These are phyloP conservation scores for Gastroboletus turbinatus DNA, from an alignment of 1,284 basidiomycete genomes.

Conservation along the genomic window DNA sequence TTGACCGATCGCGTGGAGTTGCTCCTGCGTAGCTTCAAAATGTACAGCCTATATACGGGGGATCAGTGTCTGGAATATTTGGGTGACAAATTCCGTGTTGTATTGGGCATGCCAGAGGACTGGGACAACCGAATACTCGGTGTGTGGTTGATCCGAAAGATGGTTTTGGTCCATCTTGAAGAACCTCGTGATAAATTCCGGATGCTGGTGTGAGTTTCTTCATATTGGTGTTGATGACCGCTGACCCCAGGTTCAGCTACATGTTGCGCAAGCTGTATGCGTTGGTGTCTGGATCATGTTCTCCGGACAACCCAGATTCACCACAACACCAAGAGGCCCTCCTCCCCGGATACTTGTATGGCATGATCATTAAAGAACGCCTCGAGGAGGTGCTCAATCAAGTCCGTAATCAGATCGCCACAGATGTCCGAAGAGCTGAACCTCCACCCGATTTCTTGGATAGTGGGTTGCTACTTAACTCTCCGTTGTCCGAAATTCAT, in stretches of 20 bases:
- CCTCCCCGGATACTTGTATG: constrained; percentile 90
- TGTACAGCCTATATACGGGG: constrained; percentile 87
- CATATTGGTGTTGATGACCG: neutral
- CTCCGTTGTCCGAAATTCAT: constrained; percentile 7
- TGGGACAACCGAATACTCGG: constrained; percentile 88
- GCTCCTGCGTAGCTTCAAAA: constrained; percentile 96
- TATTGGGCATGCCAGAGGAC: constrained; percentile 91
- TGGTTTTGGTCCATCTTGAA: constrained; percentile 90
- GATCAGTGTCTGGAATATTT: constrained; percentile 94
- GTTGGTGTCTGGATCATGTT: constrained; percentile 88
- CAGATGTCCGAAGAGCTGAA: constrained; percentile 76
- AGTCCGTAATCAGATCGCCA: constrained; percentile 70
- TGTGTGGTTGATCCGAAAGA: constrained; percentile 79
- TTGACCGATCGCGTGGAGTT: constrained; percentile 97
- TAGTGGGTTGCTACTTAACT: constrained; percentile 47
- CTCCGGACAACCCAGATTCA: constrained; percentile 97
- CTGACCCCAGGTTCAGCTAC: constrained; percentile 51
- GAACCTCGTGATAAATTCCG: constrained; percentile 94
- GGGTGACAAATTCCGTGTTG: constrained; percentile 97
- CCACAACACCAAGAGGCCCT: constrained; percentile 98
- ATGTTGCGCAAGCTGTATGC: constrained; percentile 98
- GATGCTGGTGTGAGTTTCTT: constrained; percentile 74
- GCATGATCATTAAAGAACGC: constrained; percentile 98
- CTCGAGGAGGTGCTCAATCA: constrained; percentile 87
- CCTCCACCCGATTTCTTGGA: constrained; percentile 84